These are phyloP conservation scores for Crucihimalaya himalaica DNA, from an alignment of 345 rosid genomes.

Conservation along the genomic window DNA sequence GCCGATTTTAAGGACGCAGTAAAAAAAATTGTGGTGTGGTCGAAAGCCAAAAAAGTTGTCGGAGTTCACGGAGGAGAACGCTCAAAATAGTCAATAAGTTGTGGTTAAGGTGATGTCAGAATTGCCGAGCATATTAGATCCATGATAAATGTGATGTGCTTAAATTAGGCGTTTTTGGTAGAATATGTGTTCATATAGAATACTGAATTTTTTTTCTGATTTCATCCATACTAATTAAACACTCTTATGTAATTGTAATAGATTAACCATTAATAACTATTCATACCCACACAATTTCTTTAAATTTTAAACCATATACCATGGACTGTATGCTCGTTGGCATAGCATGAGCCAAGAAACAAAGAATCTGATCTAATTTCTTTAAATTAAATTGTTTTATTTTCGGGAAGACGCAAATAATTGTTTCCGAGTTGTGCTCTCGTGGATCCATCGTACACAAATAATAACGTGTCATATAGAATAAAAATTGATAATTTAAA, in stretches of 20 bases:
- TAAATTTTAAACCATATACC: neutral
- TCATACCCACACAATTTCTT: neutral
- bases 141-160: neutral
- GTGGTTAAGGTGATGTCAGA: constrained; percentile 1
- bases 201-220: neutral
- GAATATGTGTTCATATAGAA: neutral
- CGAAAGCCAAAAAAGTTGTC: neutral
- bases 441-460: constrained; percentile 28
- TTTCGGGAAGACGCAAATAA: neutral
- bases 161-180: neutral
- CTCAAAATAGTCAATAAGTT: constrained; percentile 9
- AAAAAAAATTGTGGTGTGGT: neutral
- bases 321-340: constrained; percentile 10
- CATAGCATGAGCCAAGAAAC: constrained; percentile 8
- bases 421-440: neutral
- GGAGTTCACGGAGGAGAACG: constrained; percentile 10
- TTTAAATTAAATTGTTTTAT: neutral
- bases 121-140: neutral
- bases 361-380: neutral
- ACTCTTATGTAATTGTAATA: neutral
- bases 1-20: neutral
- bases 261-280: neutral
- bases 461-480: neutral
- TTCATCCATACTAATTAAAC: neutral
- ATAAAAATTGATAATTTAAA: neutral